A percentile compares a stretch with the other conserved stretches of the same genome.
Conservation (phyloP, 179 eudicot genomes). For the Vitellaria paradoxa region DNA sequence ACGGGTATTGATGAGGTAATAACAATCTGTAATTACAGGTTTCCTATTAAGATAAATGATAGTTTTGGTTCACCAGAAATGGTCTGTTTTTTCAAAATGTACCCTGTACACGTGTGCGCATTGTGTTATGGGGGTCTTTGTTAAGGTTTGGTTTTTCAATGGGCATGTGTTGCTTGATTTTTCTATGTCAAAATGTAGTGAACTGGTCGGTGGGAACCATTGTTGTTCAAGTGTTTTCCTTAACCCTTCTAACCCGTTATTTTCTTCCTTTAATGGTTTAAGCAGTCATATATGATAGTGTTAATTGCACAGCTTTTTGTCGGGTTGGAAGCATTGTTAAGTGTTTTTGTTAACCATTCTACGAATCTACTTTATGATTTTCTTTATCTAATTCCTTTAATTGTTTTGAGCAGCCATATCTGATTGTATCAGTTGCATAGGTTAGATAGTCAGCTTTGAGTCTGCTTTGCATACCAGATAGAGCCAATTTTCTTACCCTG, state of each 20-base stretch:
- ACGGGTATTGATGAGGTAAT: slow-evolving; percentile 74
- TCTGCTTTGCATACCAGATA: not conserved
- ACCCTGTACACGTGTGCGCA: not conserved
- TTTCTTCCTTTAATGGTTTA: not conserved
- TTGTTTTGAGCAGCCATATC: slow-evolving; percentile 47
- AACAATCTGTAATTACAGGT: not conserved
- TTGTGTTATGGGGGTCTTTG: not conserved
- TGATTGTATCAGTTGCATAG: not conserved
- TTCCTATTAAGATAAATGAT: not conserved
- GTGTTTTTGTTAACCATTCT: too few relatives aligned
- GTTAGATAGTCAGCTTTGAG: slow-evolving; percentile 1
- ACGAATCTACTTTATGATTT: too few relatives aligned
- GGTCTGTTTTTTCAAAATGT: not conserved
- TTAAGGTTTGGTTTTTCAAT: not conserved
- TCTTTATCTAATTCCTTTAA: too few relatives aligned
- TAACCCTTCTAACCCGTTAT: not conserved
- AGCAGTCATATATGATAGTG: too few relatives aligned
- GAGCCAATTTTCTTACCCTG: not conserved
- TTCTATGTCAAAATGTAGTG: not conserved
- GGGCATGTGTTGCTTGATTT: slow-evolving; percentile 1
- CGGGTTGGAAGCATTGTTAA: too few relatives aligned
- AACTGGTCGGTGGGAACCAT: not conserved
- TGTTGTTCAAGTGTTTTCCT: not conserved
- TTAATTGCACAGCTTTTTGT: too few relatives aligned
- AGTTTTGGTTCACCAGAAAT: not conserved